phyloP scores from a whole-genome alignment of 768 basidiomycete genomes.

The Hirschioporus abietinus region DNA sequence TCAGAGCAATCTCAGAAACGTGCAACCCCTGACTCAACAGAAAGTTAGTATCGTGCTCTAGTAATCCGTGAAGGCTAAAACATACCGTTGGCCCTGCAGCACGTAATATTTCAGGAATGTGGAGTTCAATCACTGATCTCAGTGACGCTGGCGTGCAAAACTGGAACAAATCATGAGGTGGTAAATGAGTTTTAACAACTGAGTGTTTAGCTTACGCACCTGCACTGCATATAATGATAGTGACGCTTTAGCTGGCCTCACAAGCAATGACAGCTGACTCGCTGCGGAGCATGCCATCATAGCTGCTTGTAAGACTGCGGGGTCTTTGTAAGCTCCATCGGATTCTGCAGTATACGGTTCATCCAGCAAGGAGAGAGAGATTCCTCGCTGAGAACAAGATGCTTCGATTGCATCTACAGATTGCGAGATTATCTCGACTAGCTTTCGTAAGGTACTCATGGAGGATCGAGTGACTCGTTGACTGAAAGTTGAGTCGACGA shows the following conservation, averaged over 20 bases:
- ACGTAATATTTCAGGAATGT: slow-evolving; percentile 64
- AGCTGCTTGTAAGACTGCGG: slow-evolving; percentile 53
- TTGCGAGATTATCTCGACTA: neutral
- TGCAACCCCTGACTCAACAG: slow-evolving; percentile 36
- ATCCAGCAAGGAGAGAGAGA: slow-evolving; percentile 23
- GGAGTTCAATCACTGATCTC: slow-evolving; percentile 66
- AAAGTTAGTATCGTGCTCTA: neutral
- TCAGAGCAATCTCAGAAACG: slow-evolving; percentile 36
- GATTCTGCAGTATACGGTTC: slow-evolving; percentile 21
- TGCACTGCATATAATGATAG: slow-evolving; percentile 70
- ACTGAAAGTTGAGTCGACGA: neutral
- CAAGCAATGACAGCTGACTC: slow-evolving; percentile 58
- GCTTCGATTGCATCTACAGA: slow-evolving; percentile 20
- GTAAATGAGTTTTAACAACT: slow-evolving; percentile 3
- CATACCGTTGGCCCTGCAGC: slow-evolving; percentile 43
- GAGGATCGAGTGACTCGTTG: neutral
- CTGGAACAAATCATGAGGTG: slow-evolving; percentile 27
- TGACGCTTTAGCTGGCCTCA: slow-evolving; percentile 65
- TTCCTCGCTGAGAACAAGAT: slow-evolving; percentile 14
- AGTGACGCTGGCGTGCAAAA: slow-evolving; percentile 74
- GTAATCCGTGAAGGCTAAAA: neutral
- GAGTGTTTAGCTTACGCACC: slow-evolving; percentile 31
- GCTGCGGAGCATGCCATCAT: slow-evolving; percentile 64
- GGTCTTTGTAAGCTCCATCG: slow-evolving; percentile 34
- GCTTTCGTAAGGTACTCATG: neutral